Evolutionary conservation across 179 eudicot species (phyloP), one percentile per base, ranked within the genome.

Genomic region (Heliamphora pulchella): DNA sequence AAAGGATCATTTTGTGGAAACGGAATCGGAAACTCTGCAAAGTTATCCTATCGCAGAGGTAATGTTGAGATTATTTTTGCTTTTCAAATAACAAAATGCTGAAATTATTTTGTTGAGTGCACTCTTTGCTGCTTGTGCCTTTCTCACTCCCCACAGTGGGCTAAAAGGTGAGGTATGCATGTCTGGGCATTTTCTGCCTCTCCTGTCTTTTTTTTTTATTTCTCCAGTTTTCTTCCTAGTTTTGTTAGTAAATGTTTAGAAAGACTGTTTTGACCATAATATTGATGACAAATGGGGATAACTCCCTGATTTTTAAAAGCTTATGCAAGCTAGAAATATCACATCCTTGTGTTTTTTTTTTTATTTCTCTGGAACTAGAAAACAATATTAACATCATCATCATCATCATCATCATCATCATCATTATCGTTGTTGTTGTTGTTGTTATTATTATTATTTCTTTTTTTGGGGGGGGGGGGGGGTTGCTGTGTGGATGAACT

Each of bases 21-120:
- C 81, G 81, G 87, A 76, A 80, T 85, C 85, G 43, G 92, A 89
- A 71, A 53, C 74, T 76, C 64, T 69, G 59, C 82, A 74, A 80
- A 77, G 77, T 48, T 62, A 79, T 84, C 81, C 90, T 61, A 58
- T 75, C 53, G 61, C 79, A 54, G 87, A 93, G 98, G 98, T 95
- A 90, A 59, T 46, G 2, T 7, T 76, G 41, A 43, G 10, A 55
- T 64, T 71, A n/a, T 55, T 71, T 9, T 41, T 43, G 9, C 20
- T 3, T 17, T 13, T 41, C 31, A 31, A 31, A 48, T 48, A 1
- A 44, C 2, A 5, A 5, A 43, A 67, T 67, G 71, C 14, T 67
- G 71, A 67, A 7, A 41, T 67, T 13, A 48, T 10, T 43, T 67
- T 76, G 69, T 81, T 9, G 22, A 22, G 55, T 31, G 58, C n/a